Percentiles rank a stretch among this genome's conserved stretches.
These are phyloP conservation scores for Nepenthes mirabilis DNA, from an alignment of 148 eudicot species.

Conservation along the genomic window DNA sequence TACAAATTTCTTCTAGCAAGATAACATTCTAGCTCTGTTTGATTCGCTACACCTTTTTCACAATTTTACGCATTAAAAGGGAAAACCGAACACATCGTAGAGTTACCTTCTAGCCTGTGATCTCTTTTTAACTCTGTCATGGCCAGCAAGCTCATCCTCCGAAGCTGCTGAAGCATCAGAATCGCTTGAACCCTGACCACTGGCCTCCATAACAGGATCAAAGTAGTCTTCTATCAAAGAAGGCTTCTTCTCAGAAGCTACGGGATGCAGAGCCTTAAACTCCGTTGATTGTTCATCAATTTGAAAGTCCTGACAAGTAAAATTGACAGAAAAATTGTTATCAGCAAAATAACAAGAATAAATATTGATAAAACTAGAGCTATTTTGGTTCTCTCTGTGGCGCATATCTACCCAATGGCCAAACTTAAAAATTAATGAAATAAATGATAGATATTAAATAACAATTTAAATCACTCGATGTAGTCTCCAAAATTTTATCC, in stretches of 20 bases:
- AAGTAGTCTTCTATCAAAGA: slow-evolving; percentile 70
- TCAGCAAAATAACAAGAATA: not conserved
- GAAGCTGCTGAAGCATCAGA: slow-evolving; percentile 34
- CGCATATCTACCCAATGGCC: no score
- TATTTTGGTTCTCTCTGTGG: not conserved
- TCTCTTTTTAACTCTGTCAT: slow-evolving; percentile 19
- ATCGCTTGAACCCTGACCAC: slow-evolving; percentile 18
- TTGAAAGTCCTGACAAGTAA: slow-evolving; percentile 33
- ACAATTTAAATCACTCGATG: no score
- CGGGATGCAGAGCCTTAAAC: slow-evolving; percentile 49
- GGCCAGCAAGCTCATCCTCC: no score
- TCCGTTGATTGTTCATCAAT: slow-evolving; percentile 44
- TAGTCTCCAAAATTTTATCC: no score
- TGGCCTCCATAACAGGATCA: slow-evolving; percentile 41
- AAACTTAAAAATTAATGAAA: no score
- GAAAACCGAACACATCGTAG: not conserved
- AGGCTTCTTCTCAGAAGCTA: slow-evolving; percentile 31
- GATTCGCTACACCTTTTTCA: not conserved
- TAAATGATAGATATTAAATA: no score
- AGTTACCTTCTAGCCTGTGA: slow-evolving; percentile 37
- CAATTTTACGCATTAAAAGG: not conserved
- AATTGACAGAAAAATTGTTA: not conserved
- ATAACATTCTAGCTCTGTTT: not conserved
- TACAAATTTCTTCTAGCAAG: no score
- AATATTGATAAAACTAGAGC: not conserved